phyloP scores from a whole-genome alignment of 106 monocot genomes.

The Dendrobium chrysotoxum region DNA sequence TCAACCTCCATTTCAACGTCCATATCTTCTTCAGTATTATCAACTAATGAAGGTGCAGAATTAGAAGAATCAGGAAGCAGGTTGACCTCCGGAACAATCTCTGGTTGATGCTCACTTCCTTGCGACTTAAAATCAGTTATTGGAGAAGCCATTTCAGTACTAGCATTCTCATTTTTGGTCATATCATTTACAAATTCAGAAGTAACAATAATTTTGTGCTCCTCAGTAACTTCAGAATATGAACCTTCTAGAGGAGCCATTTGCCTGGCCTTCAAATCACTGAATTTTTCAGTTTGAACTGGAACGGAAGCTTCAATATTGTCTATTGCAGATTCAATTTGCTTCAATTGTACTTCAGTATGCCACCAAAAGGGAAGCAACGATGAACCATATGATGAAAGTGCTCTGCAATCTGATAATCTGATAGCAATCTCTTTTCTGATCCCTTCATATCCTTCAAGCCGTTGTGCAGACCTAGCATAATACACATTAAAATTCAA shows the following conservation, averaged over 20 bases:
- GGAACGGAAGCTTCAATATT: slow-evolving; percentile 31
- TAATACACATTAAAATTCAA: neutral
- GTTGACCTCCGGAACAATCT: slow-evolving; percentile 4
- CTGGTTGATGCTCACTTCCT: slow-evolving; percentile 8
- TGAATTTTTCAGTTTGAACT: slow-evolving; percentile 3
- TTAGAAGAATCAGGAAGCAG: neutral
- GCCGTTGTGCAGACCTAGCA: slow-evolving; percentile 24
- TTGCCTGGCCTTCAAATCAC: slow-evolving; percentile 5
- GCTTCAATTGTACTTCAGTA: slow-evolving; percentile 56
- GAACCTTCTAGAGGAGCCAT: slow-evolving; percentile 3
- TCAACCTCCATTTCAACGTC: slow-evolving; percentile 99
- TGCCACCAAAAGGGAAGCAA: slow-evolving; percentile 95
- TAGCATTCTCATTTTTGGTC: slow-evolving; percentile 7
- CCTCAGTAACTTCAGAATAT: slow-evolving; percentile 1
- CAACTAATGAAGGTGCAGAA: slow-evolving; percentile 17
- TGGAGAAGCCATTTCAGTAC: neutral
- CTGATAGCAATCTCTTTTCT: slow-evolving; percentile 77
- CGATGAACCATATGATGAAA: slow-evolving; percentile 72
- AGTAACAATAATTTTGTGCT: neutral
- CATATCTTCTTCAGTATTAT: slow-evolving; percentile 50
- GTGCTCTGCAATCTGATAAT: slow-evolving; percentile 76
- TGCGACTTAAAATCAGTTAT: slow-evolving; percentile 4
- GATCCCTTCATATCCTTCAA: slow-evolving; percentile 27
- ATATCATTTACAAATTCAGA: neutral
- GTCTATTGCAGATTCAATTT: slow-evolving; percentile 44